Evolutionary conservation across 306 rosid species (phyloP).

Genomic region (Lathyrus oleraceus): DNA sequence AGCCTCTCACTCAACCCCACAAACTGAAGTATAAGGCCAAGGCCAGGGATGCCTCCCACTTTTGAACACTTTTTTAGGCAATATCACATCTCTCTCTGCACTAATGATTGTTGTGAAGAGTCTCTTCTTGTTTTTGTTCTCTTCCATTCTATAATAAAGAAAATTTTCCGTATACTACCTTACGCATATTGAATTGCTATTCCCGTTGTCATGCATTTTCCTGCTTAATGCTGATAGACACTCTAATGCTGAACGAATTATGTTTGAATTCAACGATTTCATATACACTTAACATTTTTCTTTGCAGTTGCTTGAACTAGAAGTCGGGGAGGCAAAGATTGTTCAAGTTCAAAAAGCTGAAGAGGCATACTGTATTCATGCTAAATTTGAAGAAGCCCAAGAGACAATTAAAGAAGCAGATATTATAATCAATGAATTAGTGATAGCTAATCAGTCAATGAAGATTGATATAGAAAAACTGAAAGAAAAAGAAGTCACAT

Average conservation of each 20-base stretch:
- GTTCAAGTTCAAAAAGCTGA: slow-evolving; percentile 69
- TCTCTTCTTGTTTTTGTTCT: slow-evolving; percentile 13
- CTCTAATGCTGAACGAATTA: slow-evolving; percentile 4
- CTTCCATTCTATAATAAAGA: background rate
- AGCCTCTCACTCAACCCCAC: background rate
- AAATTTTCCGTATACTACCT: background rate
- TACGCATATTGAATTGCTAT: slow-evolving; percentile 19
- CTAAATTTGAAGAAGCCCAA: slow-evolving; percentile 88
- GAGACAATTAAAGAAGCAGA: slow-evolving; percentile 76
- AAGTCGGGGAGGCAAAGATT: slow-evolving; percentile 73
- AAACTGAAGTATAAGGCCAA: background rate
- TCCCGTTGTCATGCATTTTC: slow-evolving; percentile 24
- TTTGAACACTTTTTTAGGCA: background rate
- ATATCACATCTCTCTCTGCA: background rate
- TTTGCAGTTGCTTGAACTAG: slow-evolving; percentile 67
- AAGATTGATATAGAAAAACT: slow-evolving; percentile 63
- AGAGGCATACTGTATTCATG: slow-evolving; percentile 71
- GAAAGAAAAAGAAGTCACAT: slow-evolving; percentile 44
- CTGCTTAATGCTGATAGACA: slow-evolving; percentile 17
- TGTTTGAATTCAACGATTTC: slow-evolving; percentile 21
- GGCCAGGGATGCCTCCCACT: background rate
- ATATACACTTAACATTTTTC: slow-evolving; percentile 10
- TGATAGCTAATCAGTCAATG: slow-evolving; percentile 71
- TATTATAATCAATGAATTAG: slow-evolving; percentile 69
- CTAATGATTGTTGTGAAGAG: background rate